Percentiles rank a stretch among this genome's conserved stretches.
phyloP scores from a whole-genome alignment of 768 basidiomycete species.

The Hygrocybe punicea region DNA sequence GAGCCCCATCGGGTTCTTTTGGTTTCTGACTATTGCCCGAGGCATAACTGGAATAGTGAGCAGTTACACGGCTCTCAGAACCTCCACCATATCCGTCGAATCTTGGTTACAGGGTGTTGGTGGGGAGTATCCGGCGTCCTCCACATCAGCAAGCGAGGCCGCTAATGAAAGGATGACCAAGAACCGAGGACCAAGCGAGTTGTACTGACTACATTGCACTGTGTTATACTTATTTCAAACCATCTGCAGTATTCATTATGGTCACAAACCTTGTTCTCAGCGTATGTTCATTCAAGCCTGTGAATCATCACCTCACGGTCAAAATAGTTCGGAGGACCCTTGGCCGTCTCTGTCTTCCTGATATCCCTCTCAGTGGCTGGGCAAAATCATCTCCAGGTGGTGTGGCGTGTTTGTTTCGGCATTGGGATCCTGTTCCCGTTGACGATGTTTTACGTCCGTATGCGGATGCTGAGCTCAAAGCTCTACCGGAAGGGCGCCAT shows the following conservation, averaged over 20 bases:
- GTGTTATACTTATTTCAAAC: constrained; percentile 3
- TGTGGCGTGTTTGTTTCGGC: constrained; percentile 67
- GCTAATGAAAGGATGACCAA: constrained; percentile 66
- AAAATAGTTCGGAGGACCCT: constrained; percentile 58
- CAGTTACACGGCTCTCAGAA: neutral
- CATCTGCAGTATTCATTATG: constrained; percentile 64
- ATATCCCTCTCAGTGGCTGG: constrained; percentile 68
- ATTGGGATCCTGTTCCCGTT: constrained; percentile 61
- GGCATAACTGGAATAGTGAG: constrained; percentile 66
- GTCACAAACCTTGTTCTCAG: constrained; percentile 70
- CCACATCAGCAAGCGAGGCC: constrained; percentile 65
- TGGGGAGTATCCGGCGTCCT: constrained; percentile 75
- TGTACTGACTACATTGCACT: constrained; percentile 3
- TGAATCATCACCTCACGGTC: constrained; percentile 1
- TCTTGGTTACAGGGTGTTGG: constrained; percentile 56
- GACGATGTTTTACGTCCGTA: constrained; percentile 67
- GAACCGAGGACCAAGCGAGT: constrained; percentile 56
- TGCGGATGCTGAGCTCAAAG: constrained; percentile 66
- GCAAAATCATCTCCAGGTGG: constrained; percentile 54
- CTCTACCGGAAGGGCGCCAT: constrained; percentile 65
- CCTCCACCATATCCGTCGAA: neutral
- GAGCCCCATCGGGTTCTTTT: constrained; percentile 58
- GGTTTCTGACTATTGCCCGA: constrained; percentile 69
- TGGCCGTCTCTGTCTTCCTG: constrained; percentile 64
- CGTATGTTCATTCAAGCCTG: constrained; percentile 33